Evolutionary conservation across 768 basidiomycete species (phyloP).

Genomic region (Pleurotus cornucopiae): DNA sequence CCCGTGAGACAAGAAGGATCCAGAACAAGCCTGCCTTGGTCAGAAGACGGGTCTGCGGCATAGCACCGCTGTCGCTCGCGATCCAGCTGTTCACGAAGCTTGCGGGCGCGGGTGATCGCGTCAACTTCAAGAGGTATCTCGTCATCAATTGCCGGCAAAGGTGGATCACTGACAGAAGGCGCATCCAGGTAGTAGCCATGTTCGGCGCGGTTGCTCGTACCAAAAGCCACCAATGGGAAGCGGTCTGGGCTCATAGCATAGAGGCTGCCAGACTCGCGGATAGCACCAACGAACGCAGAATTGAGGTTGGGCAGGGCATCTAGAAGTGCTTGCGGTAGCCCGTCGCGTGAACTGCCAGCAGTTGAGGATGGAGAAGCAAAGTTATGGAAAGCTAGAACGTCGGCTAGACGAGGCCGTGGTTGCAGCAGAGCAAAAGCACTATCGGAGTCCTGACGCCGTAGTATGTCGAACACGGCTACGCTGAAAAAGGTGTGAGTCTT

Average conservation of each 20-base stretch:
- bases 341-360: not conserved
- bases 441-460: conserved; percentile 35
- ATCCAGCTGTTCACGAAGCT: conserved; percentile 27
- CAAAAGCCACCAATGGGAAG: conserved; percentile 81
- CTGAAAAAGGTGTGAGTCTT: conserved; percentile 28
- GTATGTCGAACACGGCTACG: conserved; percentile 80
- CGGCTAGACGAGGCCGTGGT: conserved; percentile 71
- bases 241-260: conserved; percentile 82
- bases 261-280: conserved; percentile 67
- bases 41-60: not conserved
- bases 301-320: conserved; percentile 42
- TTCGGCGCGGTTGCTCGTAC: conserved; percentile 22
- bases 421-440: conserved; percentile 81
- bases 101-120: conserved; percentile 38
- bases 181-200: conserved; percentile 20
- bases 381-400: conserved; percentile 62
- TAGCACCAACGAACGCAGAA: conserved; percentile 78
- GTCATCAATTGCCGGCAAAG: conserved; percentile 11
- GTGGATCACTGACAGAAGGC: conserved; percentile 11
- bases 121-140: conserved; percentile 42
- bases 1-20: conserved; percentile 64
- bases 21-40: conserved; percentile 18
- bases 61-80: conserved; percentile 1
- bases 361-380: conserved; percentile 21
- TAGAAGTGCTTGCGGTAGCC: conserved; percentile 3